Evolutionary conservation across 2,329 filamentous ascomycete genomes (phyloP).

Genomic region (Akanthomyces lecanii): DNA sequence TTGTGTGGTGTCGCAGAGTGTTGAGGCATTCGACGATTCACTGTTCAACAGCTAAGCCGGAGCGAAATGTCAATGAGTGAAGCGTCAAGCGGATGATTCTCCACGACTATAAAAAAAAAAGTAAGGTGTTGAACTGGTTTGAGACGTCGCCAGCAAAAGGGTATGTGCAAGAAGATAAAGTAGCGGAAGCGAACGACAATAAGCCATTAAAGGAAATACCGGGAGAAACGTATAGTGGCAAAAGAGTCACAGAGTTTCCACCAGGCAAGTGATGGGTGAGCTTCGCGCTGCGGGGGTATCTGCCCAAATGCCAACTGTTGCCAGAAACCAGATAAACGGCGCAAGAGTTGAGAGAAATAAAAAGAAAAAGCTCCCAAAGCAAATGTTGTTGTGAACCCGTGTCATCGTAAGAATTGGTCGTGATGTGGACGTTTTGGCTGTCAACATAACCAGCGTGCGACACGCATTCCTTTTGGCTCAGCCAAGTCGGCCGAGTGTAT

Average conservation of each 20-base stretch:
- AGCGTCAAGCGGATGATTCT: constrained; percentile 5
- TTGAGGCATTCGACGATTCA: constrained; percentile 10
- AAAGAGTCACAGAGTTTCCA: background rate
- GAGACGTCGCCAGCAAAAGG: constrained; percentile 16
- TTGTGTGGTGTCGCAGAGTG: constrained; percentile 9
- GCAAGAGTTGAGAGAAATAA: constrained; percentile 3
- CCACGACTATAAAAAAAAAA: background rate
- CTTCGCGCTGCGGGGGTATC: constrained; percentile 18
- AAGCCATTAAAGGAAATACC: constrained; percentile 9
- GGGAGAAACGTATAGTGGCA: constrained; percentile 10
- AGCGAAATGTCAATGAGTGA: constrained; percentile 8
- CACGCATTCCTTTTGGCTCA: constrained; percentile 29
- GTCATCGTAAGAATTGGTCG: constrained; percentile 12
- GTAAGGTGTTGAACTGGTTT: constrained; percentile 16
- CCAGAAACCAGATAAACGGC: constrained; percentile 5
- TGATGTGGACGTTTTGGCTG: constrained; percentile 3
- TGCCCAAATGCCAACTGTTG: constrained; percentile 16
- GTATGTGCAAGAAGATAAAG: constrained; percentile 18
- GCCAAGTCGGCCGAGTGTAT: constrained; percentile 19
- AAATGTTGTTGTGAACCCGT: constrained; percentile 9
- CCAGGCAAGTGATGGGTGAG: constrained; percentile 4
- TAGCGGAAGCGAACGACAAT: constrained; percentile 13
- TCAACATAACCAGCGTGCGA: constrained; percentile 20
- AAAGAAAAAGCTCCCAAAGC: background rate
- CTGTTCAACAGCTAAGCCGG: constrained; percentile 14